Conservation (phyloP, 192 early-diverging fungal species). For the Funneliformis mosseae region DNA sequence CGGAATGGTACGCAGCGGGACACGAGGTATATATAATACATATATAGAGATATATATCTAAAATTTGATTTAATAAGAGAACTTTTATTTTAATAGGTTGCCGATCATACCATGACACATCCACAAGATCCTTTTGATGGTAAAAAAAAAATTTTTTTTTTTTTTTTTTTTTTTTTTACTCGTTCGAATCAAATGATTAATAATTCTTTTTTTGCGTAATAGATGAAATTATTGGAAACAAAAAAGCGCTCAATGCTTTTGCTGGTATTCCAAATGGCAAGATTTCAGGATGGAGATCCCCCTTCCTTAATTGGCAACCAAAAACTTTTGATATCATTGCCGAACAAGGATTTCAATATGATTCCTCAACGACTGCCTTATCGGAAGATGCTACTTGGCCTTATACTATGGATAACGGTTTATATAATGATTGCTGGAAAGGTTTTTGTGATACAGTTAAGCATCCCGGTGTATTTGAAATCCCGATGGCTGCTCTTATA, state of each 20-base stretch:
- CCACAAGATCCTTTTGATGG: constrained; percentile 39
- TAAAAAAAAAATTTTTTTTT: constrained; percentile 30
- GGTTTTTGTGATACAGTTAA: constrained; percentile 51
- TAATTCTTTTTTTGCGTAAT: neutral
- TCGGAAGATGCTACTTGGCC: constrained; percentile 62
- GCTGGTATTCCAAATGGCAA: constrained; percentile 61
- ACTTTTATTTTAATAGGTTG: constrained; percentile 39
- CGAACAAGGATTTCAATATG: constrained; percentile 55
- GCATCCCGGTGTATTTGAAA: constrained; percentile 65
- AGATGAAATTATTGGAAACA: constrained; percentile 45
- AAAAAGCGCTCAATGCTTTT: constrained; percentile 51
- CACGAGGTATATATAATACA: constrained; percentile 22
- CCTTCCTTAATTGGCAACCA: constrained; percentile 60
- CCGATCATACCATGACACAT: constrained; percentile 61
- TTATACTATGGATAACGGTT: constrained; percentile 68
- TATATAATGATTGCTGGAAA: constrained; percentile 61
- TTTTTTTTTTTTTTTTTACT: too few species aligned
- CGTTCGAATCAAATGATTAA: neutral
- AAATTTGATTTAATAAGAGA: neutral
- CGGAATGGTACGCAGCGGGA: constrained; percentile 62
- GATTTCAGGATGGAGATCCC: constrained; percentile 65
- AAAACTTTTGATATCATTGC: constrained; percentile 49
- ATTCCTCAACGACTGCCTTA: constrained; percentile 53
- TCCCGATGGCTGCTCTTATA: constrained; percentile 62
- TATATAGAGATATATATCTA: too few species aligned